A percentile compares a stretch with the other conserved stretches of the same genome.
These are phyloP conservation scores for Prosopis cineraria DNA, from an alignment of 306 rosid species.

Conservation along the genomic window DNA sequence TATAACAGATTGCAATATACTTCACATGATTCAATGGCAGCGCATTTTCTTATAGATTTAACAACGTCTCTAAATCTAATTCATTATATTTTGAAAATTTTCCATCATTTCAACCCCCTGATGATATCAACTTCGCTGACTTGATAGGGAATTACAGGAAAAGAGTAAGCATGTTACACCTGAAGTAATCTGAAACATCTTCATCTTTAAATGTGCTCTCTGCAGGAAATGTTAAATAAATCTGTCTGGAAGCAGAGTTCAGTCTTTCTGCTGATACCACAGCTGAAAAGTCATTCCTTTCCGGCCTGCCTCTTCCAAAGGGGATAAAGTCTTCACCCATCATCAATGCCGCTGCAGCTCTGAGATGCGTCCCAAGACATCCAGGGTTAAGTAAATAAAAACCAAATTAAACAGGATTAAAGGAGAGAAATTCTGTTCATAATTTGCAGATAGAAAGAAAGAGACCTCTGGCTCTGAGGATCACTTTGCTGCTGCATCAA, in stretches of 20 bases:
- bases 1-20: background rate
- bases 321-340: slow-evolving; percentile 80
- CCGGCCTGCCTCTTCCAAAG: slow-evolving; percentile 63
- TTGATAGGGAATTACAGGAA: background rate
- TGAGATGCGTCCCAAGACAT: slow-evolving; percentile 38
- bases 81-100: background rate
- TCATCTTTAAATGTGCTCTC: slow-evolving; percentile 97
- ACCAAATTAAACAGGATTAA: background rate
- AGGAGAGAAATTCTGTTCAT: background rate
- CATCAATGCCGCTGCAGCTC: slow-evolving; percentile 58
- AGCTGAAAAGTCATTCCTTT: slow-evolving; percentile 78
- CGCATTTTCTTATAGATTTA: slow-evolving; percentile 13
- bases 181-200: slow-evolving; percentile 94
- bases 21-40: slow-evolving; percentile 21
- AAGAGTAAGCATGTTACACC: slow-evolving; percentile 48
- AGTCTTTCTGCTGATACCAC: slow-evolving; percentile 64
- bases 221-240: slow-evolving; percentile 93
- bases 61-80: background rate
- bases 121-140: background rate
- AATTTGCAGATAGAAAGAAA: background rate
- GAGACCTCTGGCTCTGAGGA: slow-evolving; percentile 54
- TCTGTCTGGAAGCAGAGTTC: slow-evolving; percentile 90
- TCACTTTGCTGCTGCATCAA: slow-evolving; percentile 77
- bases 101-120: background rate
- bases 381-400: slow-evolving; percentile 17